Percentiles rank a stretch among this genome's conserved stretches.
Conservation (phyloP, 768 basidiomycete genomes). For the Hericium rajendrae region DNA sequence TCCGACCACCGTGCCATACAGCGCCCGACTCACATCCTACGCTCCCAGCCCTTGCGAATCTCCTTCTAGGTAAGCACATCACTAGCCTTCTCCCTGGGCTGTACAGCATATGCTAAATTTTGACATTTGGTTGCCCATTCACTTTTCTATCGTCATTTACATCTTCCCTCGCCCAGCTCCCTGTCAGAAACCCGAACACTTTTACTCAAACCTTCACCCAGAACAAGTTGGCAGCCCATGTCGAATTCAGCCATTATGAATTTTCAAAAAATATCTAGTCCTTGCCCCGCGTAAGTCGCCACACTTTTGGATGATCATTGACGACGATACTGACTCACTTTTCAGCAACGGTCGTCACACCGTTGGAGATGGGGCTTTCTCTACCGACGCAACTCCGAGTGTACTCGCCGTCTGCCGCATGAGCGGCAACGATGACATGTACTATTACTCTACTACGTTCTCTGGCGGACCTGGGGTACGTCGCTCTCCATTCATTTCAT, state of each 20-base stretch:
- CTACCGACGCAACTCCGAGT: conserved; percentile 59
- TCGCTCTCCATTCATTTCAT: neutral
- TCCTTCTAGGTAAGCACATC: neutral
- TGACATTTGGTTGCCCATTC: neutral
- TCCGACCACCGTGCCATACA: conserved; percentile 14
- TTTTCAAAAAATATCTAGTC: conserved; percentile 80
- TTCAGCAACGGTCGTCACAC: conserved; percentile 87
- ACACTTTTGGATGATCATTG: neutral
- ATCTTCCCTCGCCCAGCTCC: neutral
- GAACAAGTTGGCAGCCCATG: conserved; percentile 82
- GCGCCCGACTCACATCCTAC: neutral
- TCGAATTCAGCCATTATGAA: conserved; percentile 65
- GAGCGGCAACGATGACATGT: conserved; percentile 72
- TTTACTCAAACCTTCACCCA: conserved; percentile 4
- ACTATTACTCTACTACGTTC: conserved; percentile 90
- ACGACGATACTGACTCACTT: neutral
- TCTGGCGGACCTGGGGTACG: conserved; percentile 84
- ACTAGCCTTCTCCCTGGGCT: neutral
- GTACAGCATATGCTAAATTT: neutral
- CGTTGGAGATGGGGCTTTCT: conserved; percentile 95
- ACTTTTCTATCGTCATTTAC: neutral
- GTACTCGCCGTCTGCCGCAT: conserved; percentile 82
- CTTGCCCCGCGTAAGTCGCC: conserved; percentile 77
- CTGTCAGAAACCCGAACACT: neutral
- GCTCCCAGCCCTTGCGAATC: neutral